phyloP scores from a whole-genome alignment of 345 rosid species.

The Balakata baccata region DNA sequence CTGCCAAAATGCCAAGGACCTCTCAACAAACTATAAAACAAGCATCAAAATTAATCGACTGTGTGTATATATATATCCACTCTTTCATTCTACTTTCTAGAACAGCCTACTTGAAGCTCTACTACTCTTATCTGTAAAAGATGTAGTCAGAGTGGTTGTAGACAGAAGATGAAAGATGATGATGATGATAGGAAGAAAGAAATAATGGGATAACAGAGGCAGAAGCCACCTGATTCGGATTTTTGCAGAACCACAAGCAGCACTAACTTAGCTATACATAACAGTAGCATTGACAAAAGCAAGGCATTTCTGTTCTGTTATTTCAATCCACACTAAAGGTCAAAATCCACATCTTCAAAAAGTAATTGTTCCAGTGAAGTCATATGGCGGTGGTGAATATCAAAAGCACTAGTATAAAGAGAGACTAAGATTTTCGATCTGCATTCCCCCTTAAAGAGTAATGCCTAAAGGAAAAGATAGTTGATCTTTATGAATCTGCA shows the following conservation, averaged over 20 bases:
- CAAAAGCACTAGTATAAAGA: background rate
- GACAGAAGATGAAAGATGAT: background rate
- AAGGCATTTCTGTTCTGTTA: background rate
- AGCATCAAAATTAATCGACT: background rate
- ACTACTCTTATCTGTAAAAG: background rate
- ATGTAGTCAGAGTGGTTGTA: too few species aligned
- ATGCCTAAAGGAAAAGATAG: background rate
- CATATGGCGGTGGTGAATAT: background rate
- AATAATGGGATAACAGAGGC: background rate
- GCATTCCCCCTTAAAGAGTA: background rate
- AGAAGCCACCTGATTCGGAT: background rate
- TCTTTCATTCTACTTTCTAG: background rate
- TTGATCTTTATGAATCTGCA: background rate
- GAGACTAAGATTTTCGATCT: background rate
- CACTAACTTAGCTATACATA: background rate
- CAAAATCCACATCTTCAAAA: conserved; percentile 4
- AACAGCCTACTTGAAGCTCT: too few species aligned
- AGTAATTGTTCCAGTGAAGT: background rate
- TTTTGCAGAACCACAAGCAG: background rate
- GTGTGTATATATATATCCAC: background rate
- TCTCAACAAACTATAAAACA: background rate
- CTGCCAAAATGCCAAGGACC: background rate
- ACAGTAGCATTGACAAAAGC: background rate
- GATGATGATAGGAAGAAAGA: background rate
- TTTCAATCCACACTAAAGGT: background rate